Evolutionary conservation across 1,139 yeast species (phyloP).

Genomic region (Taphrina confusa): DNA sequence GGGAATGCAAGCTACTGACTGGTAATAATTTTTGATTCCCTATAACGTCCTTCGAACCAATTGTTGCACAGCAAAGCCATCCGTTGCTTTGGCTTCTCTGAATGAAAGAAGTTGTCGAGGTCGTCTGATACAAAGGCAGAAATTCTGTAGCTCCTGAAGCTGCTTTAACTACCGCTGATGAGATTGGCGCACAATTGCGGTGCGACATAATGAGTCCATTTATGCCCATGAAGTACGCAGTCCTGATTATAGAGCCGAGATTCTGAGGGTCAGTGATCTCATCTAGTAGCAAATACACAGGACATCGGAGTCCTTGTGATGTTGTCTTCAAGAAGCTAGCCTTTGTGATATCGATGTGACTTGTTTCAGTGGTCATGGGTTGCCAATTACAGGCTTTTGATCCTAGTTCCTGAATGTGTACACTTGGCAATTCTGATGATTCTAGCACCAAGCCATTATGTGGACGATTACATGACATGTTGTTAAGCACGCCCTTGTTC

Average conservation of each 20-base stretch:
- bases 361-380: constrained; percentile 22
- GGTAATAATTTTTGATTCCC: background rate
- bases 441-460: constrained; percentile 26
- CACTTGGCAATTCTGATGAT: background rate
- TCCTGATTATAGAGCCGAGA: constrained; percentile 79
- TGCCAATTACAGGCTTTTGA: background rate
- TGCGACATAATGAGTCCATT: constrained; percentile 75
- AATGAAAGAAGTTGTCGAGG: constrained; percentile 63
- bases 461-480: constrained; percentile 14
- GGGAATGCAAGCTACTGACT: background rate
- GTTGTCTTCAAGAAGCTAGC: background rate
- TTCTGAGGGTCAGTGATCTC: constrained; percentile 80
- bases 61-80: constrained; percentile 75
- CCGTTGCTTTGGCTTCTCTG: constrained; percentile 58
- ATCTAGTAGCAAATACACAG: constrained; percentile 34
- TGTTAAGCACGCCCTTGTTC: constrained; percentile 7
- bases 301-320: background rate
- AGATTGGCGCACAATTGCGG: constrained; percentile 63
- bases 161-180: constrained; percentile 77
- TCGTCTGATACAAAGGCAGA: constrained; percentile 60
- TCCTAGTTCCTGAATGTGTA: constrained; percentile 1
- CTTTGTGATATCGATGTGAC: background rate
- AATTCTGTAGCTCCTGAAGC: constrained; percentile 87
- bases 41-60: constrained; percentile 44
- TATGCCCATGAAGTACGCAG: constrained; percentile 81